Evolutionary conservation across 1,284 basidiomycete genomes (phyloP), one percentile per base, ranked within the genome.

Genomic region (Acaromyces ingoldii): DNA sequence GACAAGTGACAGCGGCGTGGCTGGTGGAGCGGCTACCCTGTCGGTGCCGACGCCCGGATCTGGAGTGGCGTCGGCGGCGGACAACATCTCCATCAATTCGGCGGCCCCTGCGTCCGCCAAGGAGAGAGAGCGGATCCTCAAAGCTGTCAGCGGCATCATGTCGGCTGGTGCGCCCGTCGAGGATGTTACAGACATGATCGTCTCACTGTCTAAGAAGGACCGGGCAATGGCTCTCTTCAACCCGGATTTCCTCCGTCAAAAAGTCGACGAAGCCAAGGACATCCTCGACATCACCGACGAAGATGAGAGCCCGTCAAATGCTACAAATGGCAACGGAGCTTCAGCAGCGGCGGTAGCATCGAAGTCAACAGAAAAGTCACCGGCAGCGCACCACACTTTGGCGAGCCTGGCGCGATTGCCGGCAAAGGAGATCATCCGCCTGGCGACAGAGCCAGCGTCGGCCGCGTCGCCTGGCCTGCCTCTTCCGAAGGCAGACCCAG

Each of bases 161-260:
- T 53, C 60, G 19, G 34, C 55, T 1, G 65, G 53, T 15, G 53
- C 61, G 0, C 62, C 63, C 5, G 63, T 70, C 22, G 69, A 72
- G 37, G 67, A 67, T 46, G 65, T 72, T 33, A 84, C 85, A 0
- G 87, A 88, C 44, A 79, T 92, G 48, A 77, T 92, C 30, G 86
- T 89, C 82, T 84, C 84, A 60, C 79, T 93, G 22, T 85, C 87
- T 2, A 91, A 90, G 77, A 84, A 87, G 61, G 90, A 93, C 63
- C 83, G 89, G 2, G 89, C 88, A 0, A 81, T 92, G 82, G 90
- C 88, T 76, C 79, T 92, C 37, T 92, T 92, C 80, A 92, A 90
- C 63, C 80, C 81, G 7, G 88, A 91, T 61, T 82, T 88, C 33
- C 79, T 92, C 29, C 81, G 83, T 49, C 79, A 79, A 21, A 92